Base-by-base conservation (phyloP, 2,329 filamentous ascomycete genomes). In the Hysterium pulicare region DNA sequence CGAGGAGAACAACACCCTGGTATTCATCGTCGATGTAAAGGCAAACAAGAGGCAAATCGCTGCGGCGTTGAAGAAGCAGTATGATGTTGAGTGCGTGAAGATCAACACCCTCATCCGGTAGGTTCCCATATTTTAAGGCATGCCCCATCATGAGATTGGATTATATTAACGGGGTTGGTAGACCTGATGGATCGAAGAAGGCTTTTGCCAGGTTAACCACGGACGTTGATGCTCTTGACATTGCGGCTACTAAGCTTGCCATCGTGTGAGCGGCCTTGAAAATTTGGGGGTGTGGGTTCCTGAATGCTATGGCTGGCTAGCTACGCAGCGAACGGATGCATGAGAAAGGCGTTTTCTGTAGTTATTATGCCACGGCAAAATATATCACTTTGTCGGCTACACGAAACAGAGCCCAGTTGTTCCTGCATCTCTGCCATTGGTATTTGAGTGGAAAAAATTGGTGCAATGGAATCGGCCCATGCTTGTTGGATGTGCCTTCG, bases 31-130 rank as follows among this genome's bases (percentile, higher is more conserved):
- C 69, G 87, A 96, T 62, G 78, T 91, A 74, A 69, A 69, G 64
- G 84, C 91, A 74, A 98, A 98, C 85, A 98, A 98, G 88, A 84
- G 90, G 71, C 93, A 98, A 81, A 98, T 98, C 79, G 96, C 96
- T 83, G 80, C 83, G 66, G 87, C 91, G 53, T 79, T 98, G 61
- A 98, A 97, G 90, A 95, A 93, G 85, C 86, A 97, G 60, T 98
- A 98, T 75, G 93, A 97, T 73, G 93, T 98, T 59, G 91, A 96
- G 70, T 87, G 83, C 63, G 79, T 97, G 77, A 97, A 97, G 87
- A 90, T 98, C 81, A 98, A 98, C 85, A 98, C 93, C 62, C 83
- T 98, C 62, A 90, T 98, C 80, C 87, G 90, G 87, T 91, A 83
- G 46, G 80, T 68, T 49, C 11, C 38, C 9, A 17, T 22, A 17